phyloP scores from a whole-genome alignment of 1,284 basidiomycete species.

The Apiotrichum veenhuisii region DNA sequence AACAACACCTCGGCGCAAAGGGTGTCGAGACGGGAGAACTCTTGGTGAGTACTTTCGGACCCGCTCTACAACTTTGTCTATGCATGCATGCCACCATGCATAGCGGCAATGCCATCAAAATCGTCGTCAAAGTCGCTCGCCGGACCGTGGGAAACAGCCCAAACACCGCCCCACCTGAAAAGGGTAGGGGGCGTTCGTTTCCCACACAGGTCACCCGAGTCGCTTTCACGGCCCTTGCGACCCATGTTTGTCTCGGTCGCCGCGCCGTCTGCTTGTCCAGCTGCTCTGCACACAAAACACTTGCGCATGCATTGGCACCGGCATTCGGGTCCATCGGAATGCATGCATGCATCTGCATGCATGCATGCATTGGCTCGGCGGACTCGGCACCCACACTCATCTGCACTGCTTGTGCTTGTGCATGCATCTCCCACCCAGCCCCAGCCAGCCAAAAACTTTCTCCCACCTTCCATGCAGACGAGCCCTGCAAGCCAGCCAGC shows the following conservation, averaged over 20 bases:
- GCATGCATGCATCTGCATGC: background rate
- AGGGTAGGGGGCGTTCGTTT: background rate
- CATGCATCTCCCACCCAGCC: too few species aligned
- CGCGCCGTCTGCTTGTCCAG: background rate
- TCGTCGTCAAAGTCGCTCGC: slow-evolving; percentile 20
- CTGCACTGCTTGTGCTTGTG: too few species aligned
- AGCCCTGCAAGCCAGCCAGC: background rate
- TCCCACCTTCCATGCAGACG: background rate
- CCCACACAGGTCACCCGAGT: slow-evolving; percentile 4
- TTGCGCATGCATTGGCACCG: background rate
- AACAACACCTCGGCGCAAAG: slow-evolving; percentile 45
- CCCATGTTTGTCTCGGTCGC: background rate
- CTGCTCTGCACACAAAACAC: background rate
- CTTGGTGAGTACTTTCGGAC: slow-evolving; percentile 36
- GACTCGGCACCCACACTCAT: too few species aligned
- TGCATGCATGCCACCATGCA: slow-evolving; percentile 27
- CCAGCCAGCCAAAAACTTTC: too few species aligned
- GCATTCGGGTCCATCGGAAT: background rate
- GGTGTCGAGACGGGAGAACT: slow-evolving; percentile 48
- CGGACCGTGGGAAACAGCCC: slow-evolving; percentile 12
- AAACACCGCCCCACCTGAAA: background rate
- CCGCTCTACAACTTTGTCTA: slow-evolving; percentile 31
- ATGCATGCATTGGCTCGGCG: background rate
- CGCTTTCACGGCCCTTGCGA: background rate
- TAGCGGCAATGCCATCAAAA: slow-evolving; percentile 21